phyloP scores from a whole-genome alignment of 306 rosid genomes.

The Lathyrus aphaca region DNA sequence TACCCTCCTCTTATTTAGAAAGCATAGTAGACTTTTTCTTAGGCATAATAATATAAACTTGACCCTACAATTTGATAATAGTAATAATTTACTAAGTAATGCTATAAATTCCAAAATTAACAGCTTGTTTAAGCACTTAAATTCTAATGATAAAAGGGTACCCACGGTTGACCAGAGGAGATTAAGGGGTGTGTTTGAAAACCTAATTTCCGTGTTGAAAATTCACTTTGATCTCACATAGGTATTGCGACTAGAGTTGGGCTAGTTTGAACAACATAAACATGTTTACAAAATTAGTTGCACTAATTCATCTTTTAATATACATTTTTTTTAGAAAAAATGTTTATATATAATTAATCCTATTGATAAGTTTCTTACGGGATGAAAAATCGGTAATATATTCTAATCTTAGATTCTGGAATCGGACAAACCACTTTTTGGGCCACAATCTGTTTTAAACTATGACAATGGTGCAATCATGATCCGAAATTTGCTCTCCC shows the following conservation, averaged over 20 bases:
- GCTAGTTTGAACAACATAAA: background rate
- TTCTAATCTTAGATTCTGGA: too few species aligned
- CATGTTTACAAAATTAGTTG: background rate
- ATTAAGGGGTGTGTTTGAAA: background rate
- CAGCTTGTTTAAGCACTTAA: background rate
- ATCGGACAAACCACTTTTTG: too few species aligned
- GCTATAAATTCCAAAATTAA: background rate
- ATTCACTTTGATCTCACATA: background rate
- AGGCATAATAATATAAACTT: background rate
- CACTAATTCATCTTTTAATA: too few species aligned
- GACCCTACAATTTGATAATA: background rate
- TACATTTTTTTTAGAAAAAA: too few species aligned
- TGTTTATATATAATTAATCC: too few species aligned
- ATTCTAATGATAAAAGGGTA: background rate
- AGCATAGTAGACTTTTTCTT: background rate
- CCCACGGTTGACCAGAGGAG: background rate
- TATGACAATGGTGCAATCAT: too few species aligned
- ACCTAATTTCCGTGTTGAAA: background rate
- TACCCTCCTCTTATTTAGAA: background rate
- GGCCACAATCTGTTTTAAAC: too few species aligned
- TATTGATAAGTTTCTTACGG: too few species aligned
- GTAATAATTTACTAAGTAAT: background rate
- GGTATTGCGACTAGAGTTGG: background rate
- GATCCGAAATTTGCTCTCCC: too few species aligned
- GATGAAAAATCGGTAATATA: too few species aligned